These are phyloP conservation scores for Articulospora tetracladia DNA, from an alignment of 495 filamentous ascomycete species.

Conservation along the genomic window DNA sequence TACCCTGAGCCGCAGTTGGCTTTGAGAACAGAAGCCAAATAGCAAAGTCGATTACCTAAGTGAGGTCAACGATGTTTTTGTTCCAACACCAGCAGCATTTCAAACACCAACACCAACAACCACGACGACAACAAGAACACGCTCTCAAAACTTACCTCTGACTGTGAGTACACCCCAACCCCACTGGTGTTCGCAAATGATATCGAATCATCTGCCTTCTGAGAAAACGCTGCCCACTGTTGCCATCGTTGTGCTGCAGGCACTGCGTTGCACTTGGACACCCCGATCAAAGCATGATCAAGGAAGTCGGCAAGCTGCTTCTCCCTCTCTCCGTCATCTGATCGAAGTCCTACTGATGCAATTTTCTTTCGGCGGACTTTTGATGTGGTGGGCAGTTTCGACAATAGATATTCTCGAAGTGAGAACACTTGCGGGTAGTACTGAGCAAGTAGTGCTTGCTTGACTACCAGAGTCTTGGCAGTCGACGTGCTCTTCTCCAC, in stretches of 20 bases:
- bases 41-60: conserved; percentile 78
- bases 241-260: conserved; percentile 38
- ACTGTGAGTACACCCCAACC: conserved; percentile 43
- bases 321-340: conserved; percentile 29
- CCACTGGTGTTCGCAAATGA: conserved; percentile 43
- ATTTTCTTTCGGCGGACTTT: conserved; percentile 43
- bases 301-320: conserved; percentile 49
- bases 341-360: conserved; percentile 12
- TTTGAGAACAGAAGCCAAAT: conserved; percentile 71
- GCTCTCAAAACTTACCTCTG: conserved; percentile 50
- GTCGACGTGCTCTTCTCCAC: background rate
- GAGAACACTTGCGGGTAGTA: conserved; percentile 69
- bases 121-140: background rate
- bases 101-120: background rate
- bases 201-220: conserved; percentile 49
- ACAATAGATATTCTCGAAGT: conserved; percentile 69
- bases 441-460: conserved; percentile 66
- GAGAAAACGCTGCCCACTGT: conserved; percentile 65
- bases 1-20: conserved; percentile 34
- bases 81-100: no score
- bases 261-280: conserved; percentile 32
- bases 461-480: conserved; percentile 22
- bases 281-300: conserved; percentile 65
- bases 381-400: conserved; percentile 39
- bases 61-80: background rate